Percentiles rank a stretch among this genome's conserved stretches.
These are phyloP conservation scores for Chrysanthemum seticuspe DNA, from an alignment of 129 eudicot species.

Conservation along the genomic window DNA sequence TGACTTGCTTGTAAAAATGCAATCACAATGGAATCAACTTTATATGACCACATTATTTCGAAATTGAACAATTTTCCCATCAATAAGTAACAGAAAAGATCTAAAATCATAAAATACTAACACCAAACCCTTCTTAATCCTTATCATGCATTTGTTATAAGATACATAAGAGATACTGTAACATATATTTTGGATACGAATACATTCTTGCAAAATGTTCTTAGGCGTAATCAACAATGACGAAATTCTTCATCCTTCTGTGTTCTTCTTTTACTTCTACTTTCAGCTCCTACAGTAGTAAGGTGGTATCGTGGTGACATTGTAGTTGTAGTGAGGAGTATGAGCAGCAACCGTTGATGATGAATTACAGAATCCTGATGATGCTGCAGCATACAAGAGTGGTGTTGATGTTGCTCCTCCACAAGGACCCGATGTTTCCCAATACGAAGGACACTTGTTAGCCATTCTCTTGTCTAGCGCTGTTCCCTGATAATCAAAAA, in stretches of 20 bases:
- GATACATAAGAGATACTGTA: background rate
- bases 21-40: no score
- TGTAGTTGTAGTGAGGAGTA: constrained; percentile 6
- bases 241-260: background rate
- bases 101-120: no score
- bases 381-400: constrained; percentile 70
- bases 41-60: no score
- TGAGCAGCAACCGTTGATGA: constrained; percentile 13
- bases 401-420: constrained; percentile 13
- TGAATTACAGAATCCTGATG: constrained; percentile 82
- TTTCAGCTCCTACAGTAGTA: constrained; percentile 33
- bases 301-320: constrained; percentile 17
- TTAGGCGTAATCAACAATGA: background rate
- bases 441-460: constrained; percentile 19
- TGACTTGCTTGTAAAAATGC: no score
- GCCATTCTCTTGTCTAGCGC: constrained; percentile 46
- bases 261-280: constrained; percentile 3
- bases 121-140: no score
- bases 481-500: constrained; percentile 42
- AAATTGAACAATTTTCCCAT: no score
- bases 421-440: background rate
- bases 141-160: background rate
- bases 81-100: no score
- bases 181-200: background rate
- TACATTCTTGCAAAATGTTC: background rate